Evolutionary conservation across 2,329 filamentous ascomycete genomes (phyloP), one percentile per base, ranked within the genome.

Genomic region (Harringtonia lauricola): DNA sequence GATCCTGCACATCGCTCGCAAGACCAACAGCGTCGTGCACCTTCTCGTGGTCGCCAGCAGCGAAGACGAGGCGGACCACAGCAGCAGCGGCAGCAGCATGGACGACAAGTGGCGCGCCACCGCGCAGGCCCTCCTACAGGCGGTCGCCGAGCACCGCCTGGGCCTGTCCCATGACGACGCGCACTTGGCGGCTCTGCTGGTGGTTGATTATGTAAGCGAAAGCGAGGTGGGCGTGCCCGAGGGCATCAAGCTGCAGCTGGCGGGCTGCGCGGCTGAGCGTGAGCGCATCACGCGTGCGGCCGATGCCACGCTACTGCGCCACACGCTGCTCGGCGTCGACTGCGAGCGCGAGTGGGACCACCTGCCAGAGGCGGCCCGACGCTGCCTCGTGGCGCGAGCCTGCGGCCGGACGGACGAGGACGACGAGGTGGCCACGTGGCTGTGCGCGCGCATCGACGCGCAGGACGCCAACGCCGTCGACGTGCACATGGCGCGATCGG

Each of bases 81-180:
- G 49, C 18, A n/a, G n/a, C n/a, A n/a, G n/a, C n/a, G n/a, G n/a
- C 45, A 45, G 26, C 29, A 48, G 35, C 45, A n/a, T n/a, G n/a
- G n/a, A n/a, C n/a, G n/a, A n/a, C n/a, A n/a, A 49, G 38, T 53
- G 52, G 37, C 45, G 44, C 21, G 45, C 51, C 41, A 43, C 50
- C 33, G 52, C 53, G 4, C 51, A 55, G 44, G 35, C 50, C 2
- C 42, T 55, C 12, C 39, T 55, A 1, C 47, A 52, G 24, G 46
- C 49, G 22, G 49, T 48, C 2, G 44, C 47, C 18, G 52, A 55
- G 42, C 45, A 48, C 36, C 37, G 43, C 21, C 34, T 54, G 18
- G 50, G 47, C 18, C 33, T 54, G 22, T 50, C 49, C 9, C 52
- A 54, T 43, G 44, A 46, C 30, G 43, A 55, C 38, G 45, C 52